Evolutionary conservation across 2,329 filamentous ascomycete species (phyloP).

Genomic region (Beauveria varroae): DNA sequence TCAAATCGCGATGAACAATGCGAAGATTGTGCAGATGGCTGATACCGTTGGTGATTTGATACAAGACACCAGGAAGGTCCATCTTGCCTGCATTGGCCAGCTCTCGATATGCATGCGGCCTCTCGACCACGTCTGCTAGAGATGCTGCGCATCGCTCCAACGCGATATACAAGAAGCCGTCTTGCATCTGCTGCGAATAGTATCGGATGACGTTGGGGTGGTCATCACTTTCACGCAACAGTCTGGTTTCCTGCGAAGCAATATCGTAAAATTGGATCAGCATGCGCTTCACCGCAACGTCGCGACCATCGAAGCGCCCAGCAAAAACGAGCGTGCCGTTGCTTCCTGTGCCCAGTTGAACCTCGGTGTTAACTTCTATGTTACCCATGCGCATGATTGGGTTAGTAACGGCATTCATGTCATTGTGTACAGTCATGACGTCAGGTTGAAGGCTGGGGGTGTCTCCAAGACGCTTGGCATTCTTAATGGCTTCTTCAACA

Average conservation of each 20-base stretch:
- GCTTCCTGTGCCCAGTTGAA: slow-evolving; percentile 69
- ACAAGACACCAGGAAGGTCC: slow-evolving; percentile 72
- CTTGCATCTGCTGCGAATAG: slow-evolving; percentile 81
- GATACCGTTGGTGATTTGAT: slow-evolving; percentile 85
- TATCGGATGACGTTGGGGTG: slow-evolving; percentile 95
- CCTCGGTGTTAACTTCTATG: slow-evolving; percentile 56
- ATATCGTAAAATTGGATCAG: slow-evolving; percentile 93
- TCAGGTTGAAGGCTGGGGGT: slow-evolving; percentile 52
- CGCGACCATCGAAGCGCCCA: slow-evolving; percentile 86
- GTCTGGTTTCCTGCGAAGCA: slow-evolving; percentile 84
- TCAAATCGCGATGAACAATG: slow-evolving; percentile 94
- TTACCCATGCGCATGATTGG: slow-evolving; percentile 55
- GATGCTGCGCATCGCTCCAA: slow-evolving; percentile 91
- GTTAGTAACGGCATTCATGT: slow-evolving; percentile 53
- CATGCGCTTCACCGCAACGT: slow-evolving; percentile 96
- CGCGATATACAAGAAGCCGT: slow-evolving; percentile 92
- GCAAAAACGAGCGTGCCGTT: slow-evolving; percentile 96
- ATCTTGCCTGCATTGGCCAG: slow-evolving; percentile 65
- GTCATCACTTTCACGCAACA: slow-evolving; percentile 88
- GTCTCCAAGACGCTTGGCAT: slow-evolving; percentile 50
- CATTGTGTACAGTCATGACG: slow-evolving; percentile 47
- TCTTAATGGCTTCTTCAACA: slow-evolving; percentile 55
- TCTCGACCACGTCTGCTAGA: slow-evolving; percentile 82
- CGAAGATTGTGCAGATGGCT: slow-evolving; percentile 83
- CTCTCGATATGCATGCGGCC: slow-evolving; percentile 56